Percentiles rank a stretch among this genome's conserved stretches.
These are phyloP conservation scores for Dacryopinax spathularia DNA, from an alignment of 768 basidiomycete genomes.

Conservation along the genomic window DNA sequence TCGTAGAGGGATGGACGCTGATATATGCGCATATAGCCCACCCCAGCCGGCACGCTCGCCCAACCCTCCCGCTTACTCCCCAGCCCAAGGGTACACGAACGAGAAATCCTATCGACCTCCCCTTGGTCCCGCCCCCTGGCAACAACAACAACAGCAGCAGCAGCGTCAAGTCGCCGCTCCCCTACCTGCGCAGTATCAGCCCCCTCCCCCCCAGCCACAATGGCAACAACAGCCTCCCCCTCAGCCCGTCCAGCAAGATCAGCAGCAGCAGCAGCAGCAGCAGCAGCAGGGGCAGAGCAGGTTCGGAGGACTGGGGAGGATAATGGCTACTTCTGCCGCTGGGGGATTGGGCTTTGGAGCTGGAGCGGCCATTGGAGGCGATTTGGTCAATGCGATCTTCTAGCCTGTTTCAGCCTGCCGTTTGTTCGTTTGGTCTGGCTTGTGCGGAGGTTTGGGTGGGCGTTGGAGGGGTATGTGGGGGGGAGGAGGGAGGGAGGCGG, in stretches of 20 bases:
- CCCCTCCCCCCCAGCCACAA: constrained; percentile 3
- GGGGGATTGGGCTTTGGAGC: constrained; percentile 12
- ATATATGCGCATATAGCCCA: constrained; percentile 13
- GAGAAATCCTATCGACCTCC: background rate
- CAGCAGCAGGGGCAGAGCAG: too few relatives aligned
- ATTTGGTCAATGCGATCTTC: constrained; percentile 11
- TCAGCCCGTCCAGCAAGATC: background rate
- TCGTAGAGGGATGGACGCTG: constrained; percentile 13
- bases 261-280: too few relatives aligned
- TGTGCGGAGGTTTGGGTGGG: background rate
- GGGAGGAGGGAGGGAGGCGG: background rate
- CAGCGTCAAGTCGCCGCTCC: background rate
- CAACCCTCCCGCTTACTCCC: background rate
- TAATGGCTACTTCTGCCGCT: constrained; percentile 9
- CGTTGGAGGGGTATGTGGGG: background rate
- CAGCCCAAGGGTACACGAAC: constrained; percentile 1
- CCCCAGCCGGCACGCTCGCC: background rate
- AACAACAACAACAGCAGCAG: background rate
- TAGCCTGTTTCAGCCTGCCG: too few relatives aligned
- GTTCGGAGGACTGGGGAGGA: constrained; percentile 8
- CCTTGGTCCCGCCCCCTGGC: constrained; percentile 1
- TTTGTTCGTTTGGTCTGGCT: background rate
- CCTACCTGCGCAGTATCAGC: background rate
- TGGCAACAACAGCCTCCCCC: background rate
- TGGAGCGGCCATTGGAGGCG: constrained; percentile 8